Evolutionary conservation across 371 early-diverging fungal species (phyloP), one percentile per base, ranked within the genome.

Genomic region (Mortierella sp.): DNA sequence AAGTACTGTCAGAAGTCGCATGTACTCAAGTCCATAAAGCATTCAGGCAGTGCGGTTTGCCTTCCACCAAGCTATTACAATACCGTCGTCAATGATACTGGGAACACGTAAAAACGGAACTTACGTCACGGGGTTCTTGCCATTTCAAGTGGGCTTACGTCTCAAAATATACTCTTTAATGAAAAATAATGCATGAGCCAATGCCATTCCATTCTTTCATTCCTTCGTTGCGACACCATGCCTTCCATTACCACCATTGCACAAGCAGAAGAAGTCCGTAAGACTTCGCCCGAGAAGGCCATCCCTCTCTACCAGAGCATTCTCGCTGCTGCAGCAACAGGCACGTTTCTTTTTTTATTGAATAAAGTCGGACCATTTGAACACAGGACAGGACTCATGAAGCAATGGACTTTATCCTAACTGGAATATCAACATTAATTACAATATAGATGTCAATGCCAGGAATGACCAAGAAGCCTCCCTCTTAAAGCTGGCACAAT

Each of bases 401-500:
- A 28, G 13, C 29, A 35, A 35, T 22, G 37, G 19, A 17, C n/a
- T 31, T 22, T 32, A 42, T 26, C 47, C 61, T 32, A 42, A 54
- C 56, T 37, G 51, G 28, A 15, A 26, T 35, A 3, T 31, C 40
- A n/a, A 12, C 15, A 45, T 31, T 69, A 43, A n/a, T 5, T 35
- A 13, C 19, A 58, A 19, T 47, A 55, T 60, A 75, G 75, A 68
- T 37, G 55, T 42, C 26, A 60, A 31, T 31, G 76, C 73, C 26
- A 68, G 84, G 49, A 85, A 70, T 31, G 88, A 89, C 63, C 86
- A 91, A 71, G 92, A 92, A 73, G 72, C 76, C 28, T 89, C 90
- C 19, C 75, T 93, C 31, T 73, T 88, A 58, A 89, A 87, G 55
- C 84, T 92, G 19, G 92, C 90, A 19, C 86, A 90, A 59, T 83